These are phyloP conservation scores for Cordyceps pruinosa DNA, from an alignment of 2,329 filamentous ascomycete species.

Conservation along the genomic window DNA sequence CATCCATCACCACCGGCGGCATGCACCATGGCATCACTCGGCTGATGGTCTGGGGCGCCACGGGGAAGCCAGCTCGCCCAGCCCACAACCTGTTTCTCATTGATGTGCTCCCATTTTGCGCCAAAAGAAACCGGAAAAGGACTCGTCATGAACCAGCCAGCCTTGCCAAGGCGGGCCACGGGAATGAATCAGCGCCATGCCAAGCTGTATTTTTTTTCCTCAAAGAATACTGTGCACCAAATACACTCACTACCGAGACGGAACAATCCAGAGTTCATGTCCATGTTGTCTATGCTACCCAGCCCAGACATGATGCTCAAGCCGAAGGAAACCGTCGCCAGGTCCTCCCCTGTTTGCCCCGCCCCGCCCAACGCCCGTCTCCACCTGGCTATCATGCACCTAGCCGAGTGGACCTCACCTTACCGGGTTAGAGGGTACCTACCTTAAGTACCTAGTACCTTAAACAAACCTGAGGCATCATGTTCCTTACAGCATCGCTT, in stretches of 20 bases:
- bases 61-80: background rate
- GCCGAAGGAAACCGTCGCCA: constrained; percentile 3
- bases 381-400: background rate
- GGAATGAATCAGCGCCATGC: background rate
- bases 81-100: no score
- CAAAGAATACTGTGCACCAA: no score
- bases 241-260: no score
- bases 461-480: no score
- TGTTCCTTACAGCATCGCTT: no score
- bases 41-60: constrained; percentile 3
- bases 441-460: no score
- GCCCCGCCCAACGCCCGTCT: constrained; percentile 9
- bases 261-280: no score
- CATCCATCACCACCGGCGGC: background rate
- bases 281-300: background rate
- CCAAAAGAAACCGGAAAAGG: background rate
- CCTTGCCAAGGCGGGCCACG: background rate
- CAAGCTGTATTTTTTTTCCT: no score
- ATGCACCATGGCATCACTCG: constrained; percentile 8
- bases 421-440: no score
- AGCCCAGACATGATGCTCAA: background rate
- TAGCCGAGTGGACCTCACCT: no score
- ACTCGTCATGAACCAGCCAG: background rate
- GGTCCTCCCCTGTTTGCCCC: background rate
- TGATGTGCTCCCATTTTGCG: background rate